Percentiles rank a stretch among this genome's conserved stretches.
Evolutionary conservation across 208 protist genomes (phyloP).

Genomic region (Lotmaria passim): DNA sequence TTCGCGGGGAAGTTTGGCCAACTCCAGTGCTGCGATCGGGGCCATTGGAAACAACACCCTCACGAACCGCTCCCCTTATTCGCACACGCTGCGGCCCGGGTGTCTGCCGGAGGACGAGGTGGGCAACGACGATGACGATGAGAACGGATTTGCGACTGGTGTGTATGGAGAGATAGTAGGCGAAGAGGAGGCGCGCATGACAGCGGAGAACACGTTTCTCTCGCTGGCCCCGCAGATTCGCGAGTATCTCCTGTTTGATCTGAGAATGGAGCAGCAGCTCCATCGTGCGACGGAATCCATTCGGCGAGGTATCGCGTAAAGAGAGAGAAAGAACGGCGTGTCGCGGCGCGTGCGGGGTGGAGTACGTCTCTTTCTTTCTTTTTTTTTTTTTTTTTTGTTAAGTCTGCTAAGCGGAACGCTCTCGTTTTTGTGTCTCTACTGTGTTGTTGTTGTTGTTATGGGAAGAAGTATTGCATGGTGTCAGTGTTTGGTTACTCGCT

Average conservation of each 20-base stretch:
- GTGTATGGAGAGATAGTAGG: background rate
- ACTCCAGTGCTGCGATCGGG: too few relatives aligned
- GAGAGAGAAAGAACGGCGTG: background rate
- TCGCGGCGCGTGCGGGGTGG: background rate
- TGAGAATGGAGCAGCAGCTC: conserved; percentile 42
- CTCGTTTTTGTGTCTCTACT: background rate
- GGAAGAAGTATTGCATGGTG: too few relatives aligned
- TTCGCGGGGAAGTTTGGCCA: background rate
- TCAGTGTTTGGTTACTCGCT: too few relatives aligned
- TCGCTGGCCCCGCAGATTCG: conserved; percentile 47
- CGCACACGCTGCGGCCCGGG: background rate
- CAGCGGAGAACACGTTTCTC: conserved; percentile 43
- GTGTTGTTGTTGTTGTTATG: background rate
- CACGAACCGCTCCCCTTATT: background rate
- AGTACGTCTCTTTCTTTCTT: background rate
- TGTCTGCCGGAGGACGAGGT: background rate
- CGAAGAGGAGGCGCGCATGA: conserved; percentile 5
- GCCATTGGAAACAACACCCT: background rate
- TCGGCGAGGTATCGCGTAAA: conserved; percentile 6
- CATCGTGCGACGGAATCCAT: conserved; percentile 32
- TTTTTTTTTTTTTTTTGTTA: background rate
- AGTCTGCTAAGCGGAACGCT: too few relatives aligned
- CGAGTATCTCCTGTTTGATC: conserved; percentile 44
- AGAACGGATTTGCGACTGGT: background rate
- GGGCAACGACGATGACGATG: background rate